These are phyloP conservation scores for Fusarium sp. DNA, from an alignment of 2,329 filamentous ascomycete genomes.

Conservation along the genomic window DNA sequence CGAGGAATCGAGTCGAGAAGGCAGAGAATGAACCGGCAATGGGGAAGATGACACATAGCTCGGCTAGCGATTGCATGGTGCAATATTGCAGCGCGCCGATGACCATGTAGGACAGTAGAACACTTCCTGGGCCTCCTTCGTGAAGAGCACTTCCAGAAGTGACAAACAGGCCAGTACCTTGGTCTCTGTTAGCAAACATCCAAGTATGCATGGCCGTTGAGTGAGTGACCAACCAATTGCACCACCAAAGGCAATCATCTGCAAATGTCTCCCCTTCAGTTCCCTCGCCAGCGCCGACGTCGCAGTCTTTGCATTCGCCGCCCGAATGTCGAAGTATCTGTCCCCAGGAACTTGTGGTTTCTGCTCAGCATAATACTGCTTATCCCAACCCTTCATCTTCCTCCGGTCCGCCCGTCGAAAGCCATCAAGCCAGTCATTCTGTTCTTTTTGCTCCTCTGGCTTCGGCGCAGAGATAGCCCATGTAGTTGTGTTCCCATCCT, in stretches of 20 bases:
- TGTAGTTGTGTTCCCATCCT: slow-evolving; percentile 19
- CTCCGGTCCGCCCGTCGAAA: slow-evolving; percentile 42
- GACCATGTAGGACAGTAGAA: slow-evolving; percentile 80
- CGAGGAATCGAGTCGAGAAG: slow-evolving; percentile 93
- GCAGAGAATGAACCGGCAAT: slow-evolving; percentile 93
- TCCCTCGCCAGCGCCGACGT: slow-evolving; percentile 80
- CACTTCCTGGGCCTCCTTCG: slow-evolving; percentile 80
- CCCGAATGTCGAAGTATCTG: slow-evolving; percentile 67
- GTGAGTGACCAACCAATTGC: slow-evolving; percentile 74
- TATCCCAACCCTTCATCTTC: slow-evolving; percentile 41
- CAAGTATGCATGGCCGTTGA: too few species aligned
- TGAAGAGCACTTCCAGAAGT: slow-evolving; percentile 80
- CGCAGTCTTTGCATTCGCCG: slow-evolving; percentile 79
- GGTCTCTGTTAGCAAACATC: neutral
- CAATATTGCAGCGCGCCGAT: slow-evolving; percentile 91
- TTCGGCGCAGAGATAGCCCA: slow-evolving; percentile 33
- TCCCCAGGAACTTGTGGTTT: slow-evolving; percentile 46
- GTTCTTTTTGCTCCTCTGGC: slow-evolving; percentile 18
- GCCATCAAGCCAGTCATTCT: slow-evolving; percentile 41
- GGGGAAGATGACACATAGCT: slow-evolving; percentile 90
- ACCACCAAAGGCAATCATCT: slow-evolving; percentile 98
- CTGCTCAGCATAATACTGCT: slow-evolving; percentile 35
- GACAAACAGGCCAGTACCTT: slow-evolving; percentile 89
- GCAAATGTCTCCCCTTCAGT: slow-evolving; percentile 86
- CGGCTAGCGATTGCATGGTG: slow-evolving; percentile 91